Evolutionary conservation across 2,329 filamentous ascomycete genomes (phyloP).

Genomic region (Fusarium sp.): DNA sequence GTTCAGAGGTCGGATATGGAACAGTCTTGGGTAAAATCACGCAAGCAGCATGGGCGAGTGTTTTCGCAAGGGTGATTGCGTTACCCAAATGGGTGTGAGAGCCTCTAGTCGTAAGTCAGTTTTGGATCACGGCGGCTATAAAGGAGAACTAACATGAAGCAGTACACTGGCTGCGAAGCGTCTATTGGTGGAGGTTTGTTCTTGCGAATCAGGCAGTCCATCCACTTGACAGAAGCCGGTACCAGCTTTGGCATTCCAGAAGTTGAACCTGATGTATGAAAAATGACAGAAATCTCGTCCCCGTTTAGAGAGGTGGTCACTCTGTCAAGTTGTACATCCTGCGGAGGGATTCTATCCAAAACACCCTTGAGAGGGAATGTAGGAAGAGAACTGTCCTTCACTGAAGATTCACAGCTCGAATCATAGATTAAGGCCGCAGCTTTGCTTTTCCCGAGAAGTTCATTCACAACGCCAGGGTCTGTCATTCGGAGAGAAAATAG

Average conservation of each 20-base stretch:
- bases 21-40: neutral
- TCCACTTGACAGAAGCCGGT: neutral
- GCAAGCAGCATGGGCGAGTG: neutral
- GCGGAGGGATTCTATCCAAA: fast-evolving
- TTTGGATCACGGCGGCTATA: fast-evolving
- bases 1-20: neutral
- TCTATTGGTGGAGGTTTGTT: neutral
- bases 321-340: neutral
- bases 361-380: fast-evolving
- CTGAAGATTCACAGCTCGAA: neutral
- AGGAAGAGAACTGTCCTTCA: neutral
- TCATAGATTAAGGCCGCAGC: conserved; percentile 1
- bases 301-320: neutral
- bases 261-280: conserved; percentile 9
- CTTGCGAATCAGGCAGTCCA: conserved; percentile 18
- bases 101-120: neutral
- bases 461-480: neutral
- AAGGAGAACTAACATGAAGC: neutral
- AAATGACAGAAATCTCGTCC: neutral
- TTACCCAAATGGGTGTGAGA: conserved; percentile 12
- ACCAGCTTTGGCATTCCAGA: conserved; percentile 10
- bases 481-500: conserved; percentile 1
- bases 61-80: neutral
- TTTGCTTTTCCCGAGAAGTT: neutral
- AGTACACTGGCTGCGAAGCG: neutral